Conservation (phyloP, 495 filamentous ascomycete species). For the Penicillium fimorum region DNA sequence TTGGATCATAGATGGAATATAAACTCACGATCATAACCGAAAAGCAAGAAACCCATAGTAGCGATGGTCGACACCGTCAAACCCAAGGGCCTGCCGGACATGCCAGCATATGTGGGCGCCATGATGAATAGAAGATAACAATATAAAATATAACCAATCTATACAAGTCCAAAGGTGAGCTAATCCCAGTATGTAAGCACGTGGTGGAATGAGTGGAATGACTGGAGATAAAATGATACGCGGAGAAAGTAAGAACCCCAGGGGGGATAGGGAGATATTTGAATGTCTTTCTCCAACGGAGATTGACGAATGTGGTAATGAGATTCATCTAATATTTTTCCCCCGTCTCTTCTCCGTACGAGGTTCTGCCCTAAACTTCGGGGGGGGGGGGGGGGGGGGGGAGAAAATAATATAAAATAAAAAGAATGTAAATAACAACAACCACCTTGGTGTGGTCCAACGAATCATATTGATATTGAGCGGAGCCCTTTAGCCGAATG, state of each 20-base stretch:
- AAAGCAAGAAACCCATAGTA: constrained; percentile 70
- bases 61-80: constrained; percentile 63
- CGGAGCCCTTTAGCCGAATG: constrained; percentile 25
- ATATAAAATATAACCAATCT: constrained; percentile 6
- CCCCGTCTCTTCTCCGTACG: constrained; percentile 19
- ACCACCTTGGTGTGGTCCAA: constrained; percentile 11
- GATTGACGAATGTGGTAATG: constrained; percentile 25
- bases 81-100: constrained; percentile 62
- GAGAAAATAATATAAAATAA: neutral
- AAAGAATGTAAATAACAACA: constrained; percentile 3
- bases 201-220: constrained; percentile 9
- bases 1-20: constrained; percentile 5
- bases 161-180: constrained; percentile 5
- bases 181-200: constrained; percentile 9
- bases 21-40: constrained; percentile 59
- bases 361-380: neutral
- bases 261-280: constrained; percentile 28
- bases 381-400: no score
- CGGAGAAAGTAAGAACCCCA: constrained; percentile 16
- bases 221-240: constrained; percentile 12
- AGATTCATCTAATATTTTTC: constrained; percentile 20
- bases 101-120: constrained; percentile 56
- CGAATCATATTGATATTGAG: constrained; percentile 21
- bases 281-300: constrained; percentile 14
- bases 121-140: constrained; percentile 18